phyloP scores from a whole-genome alignment of 208 protist species.

The Trypanosoma theileri region DNA sequence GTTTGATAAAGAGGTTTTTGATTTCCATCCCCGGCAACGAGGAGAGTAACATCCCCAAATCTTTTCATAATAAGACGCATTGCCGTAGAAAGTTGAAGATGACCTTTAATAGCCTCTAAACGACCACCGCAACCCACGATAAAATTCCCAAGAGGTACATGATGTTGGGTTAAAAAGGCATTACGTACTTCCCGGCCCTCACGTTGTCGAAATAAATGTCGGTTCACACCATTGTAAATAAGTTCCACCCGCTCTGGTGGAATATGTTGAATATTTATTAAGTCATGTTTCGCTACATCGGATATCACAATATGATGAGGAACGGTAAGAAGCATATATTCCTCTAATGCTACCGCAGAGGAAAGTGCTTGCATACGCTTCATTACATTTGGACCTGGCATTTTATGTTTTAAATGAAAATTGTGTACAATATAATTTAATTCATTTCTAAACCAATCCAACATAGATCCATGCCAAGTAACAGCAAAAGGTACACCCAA shows the following conservation, averaged over 20 bases:
- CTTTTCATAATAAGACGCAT: conserved; percentile 24
- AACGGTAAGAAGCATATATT: conserved; percentile 28
- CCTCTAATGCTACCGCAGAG: conserved; percentile 22
- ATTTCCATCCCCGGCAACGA: conserved; percentile 31
- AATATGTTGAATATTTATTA: conserved; percentile 26
- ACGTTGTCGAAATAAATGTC: conserved; percentile 24
- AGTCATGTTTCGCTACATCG: conserved; percentile 17
- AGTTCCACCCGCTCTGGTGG: conserved; percentile 6
- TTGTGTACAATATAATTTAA: conserved; percentile 37
- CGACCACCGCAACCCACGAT: conserved; percentile 37
- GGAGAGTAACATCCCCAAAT: conserved; percentile 24
- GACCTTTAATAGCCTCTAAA: conserved; percentile 35
- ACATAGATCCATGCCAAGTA: conserved; percentile 47
- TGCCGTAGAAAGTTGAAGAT: conserved; percentile 28
- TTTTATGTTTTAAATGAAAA: conserved; percentile 24
- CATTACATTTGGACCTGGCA: conserved; percentile 2
- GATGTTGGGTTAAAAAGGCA: conserved; percentile 12
- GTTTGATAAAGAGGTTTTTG: conserved; percentile 6
- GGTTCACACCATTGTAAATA: conserved; percentile 42
- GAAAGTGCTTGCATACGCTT: conserved; percentile 22
- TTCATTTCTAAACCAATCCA: conserved; percentile 46
- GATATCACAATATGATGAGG: conserved; percentile 42
- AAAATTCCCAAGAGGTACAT: conserved; percentile 21
- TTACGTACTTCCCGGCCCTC: not conserved
- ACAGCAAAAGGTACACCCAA: conserved; percentile 31